These are phyloP conservation scores for Taiwanofungus camphoratus DNA, from an alignment of 1,284 basidiomycete genomes.

Conservation along the genomic window DNA sequence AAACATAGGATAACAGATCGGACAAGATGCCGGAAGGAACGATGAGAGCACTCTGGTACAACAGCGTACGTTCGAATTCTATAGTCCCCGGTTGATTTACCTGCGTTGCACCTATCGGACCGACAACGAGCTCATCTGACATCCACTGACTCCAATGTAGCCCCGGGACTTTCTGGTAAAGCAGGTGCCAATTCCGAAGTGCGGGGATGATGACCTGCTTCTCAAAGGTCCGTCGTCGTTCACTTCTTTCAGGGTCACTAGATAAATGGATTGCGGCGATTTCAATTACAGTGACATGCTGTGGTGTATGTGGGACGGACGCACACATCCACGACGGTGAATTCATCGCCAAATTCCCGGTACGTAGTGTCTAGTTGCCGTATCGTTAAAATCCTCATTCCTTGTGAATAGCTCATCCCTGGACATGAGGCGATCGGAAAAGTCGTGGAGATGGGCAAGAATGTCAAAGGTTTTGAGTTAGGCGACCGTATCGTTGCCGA, in stretches of 20 bases:
- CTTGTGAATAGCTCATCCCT: slow-evolving; percentile 39
- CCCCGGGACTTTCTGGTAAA: slow-evolving; percentile 31
- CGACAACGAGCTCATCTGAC: slow-evolving; percentile 3
- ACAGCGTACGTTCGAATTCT: slow-evolving; percentile 23
- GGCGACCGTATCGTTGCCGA: slow-evolving; percentile 60
- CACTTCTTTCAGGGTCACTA: slow-evolving; percentile 2
- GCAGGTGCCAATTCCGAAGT: slow-evolving; percentile 38
- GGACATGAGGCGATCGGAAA: slow-evolving; percentile 56
- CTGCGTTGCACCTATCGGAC: not conserved
- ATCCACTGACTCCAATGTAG: slow-evolving; percentile 16
- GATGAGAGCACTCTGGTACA: slow-evolving; percentile 39
- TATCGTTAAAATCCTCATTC: slow-evolving; percentile 8
- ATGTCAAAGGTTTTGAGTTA: slow-evolving; percentile 45
- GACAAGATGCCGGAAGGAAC: slow-evolving; percentile 36
- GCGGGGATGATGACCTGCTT: slow-evolving; percentile 46
- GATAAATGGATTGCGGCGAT: no score
- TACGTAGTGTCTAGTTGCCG: slow-evolving; percentile 18
- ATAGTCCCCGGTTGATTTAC: no score
- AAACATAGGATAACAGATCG: not conserved
- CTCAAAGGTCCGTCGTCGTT: slow-evolving; percentile 37
- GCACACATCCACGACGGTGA: slow-evolving; percentile 56
- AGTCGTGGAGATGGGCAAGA: slow-evolving; percentile 45
- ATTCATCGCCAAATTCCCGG: slow-evolving; percentile 52
- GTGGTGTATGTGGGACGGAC: slow-evolving; percentile 40
- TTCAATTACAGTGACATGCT: slow-evolving; percentile 25